Base-by-base conservation (phyloP, 495 filamentous ascomycete species). In the Chaetomidium leptoderma region DNA sequence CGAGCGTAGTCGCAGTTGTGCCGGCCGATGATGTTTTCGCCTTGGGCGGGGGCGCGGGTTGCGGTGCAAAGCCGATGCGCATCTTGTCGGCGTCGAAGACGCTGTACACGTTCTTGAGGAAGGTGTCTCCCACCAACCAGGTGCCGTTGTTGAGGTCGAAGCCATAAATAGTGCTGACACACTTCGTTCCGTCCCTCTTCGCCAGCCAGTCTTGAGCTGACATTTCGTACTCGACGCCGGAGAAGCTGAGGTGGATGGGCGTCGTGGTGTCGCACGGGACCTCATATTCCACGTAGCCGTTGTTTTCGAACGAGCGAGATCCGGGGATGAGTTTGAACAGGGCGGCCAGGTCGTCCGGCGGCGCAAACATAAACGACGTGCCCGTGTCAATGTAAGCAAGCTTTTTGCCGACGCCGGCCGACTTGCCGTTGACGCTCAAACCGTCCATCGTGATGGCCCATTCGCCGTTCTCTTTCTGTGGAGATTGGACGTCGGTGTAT, bases 21-120 rank as follows among this genome's bases (percentile, higher is more conserved):
- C 48, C 61, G 13, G 44, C 27, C n/a, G 39, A 24, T 26, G 56
- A 47, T 2, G 48, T 13, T 7, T 60, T 54, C 40, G 65, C 26
- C 37, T 57, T 61, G n/a, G 63, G 46, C 42, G 62, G 51, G 21
- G 56, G 53, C 14, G 58, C 39, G 10, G 69, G 65, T 52, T 70
- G 75, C 30, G 58, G 53, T 11, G 75, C 76, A 43, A 79, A 77
- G 16, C 76, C 83, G 59, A 86, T 75, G 53, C 75, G 78, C 35
- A 59, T 73, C 54, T 80, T 63, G 29, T 82, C 89, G 36, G 79
- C 81, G 67, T 95, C 90, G 63, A 95, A 95, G 21, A 93, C 85
- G 23, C 81, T 74, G 72, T 93, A 93, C n/a, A 95, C 89, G 60
- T 95, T 93, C 74, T 95, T 95, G 55, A 95, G 70, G 62, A 95